Evolutionary conservation across 768 basidiomycete genomes (phyloP).

Genomic region (Agrocybe chaxingu): DNA sequence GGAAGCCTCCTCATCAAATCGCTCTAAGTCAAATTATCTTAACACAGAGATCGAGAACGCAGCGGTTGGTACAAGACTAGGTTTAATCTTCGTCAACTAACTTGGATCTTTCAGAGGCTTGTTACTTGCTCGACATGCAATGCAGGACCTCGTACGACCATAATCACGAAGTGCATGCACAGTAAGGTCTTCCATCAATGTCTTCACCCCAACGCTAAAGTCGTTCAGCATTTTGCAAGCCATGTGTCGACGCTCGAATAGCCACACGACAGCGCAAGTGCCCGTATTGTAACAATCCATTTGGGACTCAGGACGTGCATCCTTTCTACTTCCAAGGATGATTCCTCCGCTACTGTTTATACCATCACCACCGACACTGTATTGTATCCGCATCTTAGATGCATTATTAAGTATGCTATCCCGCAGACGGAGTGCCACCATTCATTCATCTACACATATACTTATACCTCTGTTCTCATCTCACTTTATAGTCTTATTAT

Average conservation of each 20-base stretch:
- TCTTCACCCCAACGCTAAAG: background rate
- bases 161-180: conserved; percentile 89
- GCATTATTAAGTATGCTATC: conserved; percentile 10
- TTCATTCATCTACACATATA: conserved; percentile 9
- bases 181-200: conserved; percentile 52
- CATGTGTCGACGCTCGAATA: conserved; percentile 84
- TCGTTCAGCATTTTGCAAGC: conserved; percentile 73
- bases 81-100: background rate
- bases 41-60: conserved; percentile 5
- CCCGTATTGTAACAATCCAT: conserved; percentile 80
- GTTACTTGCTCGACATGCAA: conserved; percentile 90
- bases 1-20: background rate
- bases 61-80: background rate
- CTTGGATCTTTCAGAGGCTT: conserved; percentile 48
- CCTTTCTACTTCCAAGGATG: conserved; percentile 45
- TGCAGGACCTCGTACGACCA: conserved; percentile 69
- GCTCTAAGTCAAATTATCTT: background rate
- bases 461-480: conserved; percentile 14
- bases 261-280: conserved; percentile 91
- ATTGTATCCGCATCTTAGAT: conserved; percentile 15
- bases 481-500: conserved; percentile 14
- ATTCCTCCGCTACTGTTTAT: conserved; percentile 12
- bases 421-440: conserved; percentile 6
- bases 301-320: conserved; percentile 79
- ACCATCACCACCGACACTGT: conserved; percentile 13